These are phyloP conservation scores for Epichloe aotearoae DNA, from an alignment of 2,329 filamentous ascomycete genomes.

Conservation along the genomic window DNA sequence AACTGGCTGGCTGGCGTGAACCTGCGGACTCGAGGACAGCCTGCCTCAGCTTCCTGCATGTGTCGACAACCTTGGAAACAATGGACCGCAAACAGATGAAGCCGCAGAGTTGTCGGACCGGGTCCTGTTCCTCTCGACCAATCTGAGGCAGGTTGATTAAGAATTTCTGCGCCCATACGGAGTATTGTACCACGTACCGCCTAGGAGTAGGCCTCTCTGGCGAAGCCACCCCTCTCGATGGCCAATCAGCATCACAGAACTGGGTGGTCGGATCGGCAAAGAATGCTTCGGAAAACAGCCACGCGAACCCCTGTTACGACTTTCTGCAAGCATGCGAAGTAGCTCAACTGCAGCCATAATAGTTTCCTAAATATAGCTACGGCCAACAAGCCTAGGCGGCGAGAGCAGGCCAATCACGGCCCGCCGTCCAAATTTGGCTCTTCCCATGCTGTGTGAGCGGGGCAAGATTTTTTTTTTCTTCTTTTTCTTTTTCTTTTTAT, in stretches of 20 bases:
- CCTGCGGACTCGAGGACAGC: background rate
- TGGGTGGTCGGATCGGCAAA: background rate
- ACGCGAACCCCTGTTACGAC: conserved; percentile 6
- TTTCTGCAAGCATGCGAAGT: background rate
- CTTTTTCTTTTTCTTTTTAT: background rate
- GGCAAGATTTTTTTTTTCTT: background rate
- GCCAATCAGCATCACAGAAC: background rate
- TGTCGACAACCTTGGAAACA: background rate
- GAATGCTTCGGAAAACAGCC: conserved; percentile 3
- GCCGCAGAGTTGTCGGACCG: background rate
- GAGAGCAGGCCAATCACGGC: conserved; percentile 18
- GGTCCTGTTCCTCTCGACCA: background rate
- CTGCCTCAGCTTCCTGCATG: background rate
- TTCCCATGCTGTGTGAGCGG: background rate
- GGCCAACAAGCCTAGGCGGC: conserved; percentile 17
- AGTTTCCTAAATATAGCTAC: conserved; percentile 21
- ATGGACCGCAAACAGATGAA: background rate
- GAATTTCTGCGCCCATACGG: no score
- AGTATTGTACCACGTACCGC: no score
- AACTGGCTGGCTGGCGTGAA: background rate
- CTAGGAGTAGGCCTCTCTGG: no score
- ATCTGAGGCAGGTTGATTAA: no score
- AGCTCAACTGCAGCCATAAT: conserved; percentile 1
- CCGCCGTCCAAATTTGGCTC: conserved; percentile 13
- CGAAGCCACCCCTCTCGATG: no score